Conservation (phyloP, 1,284 basidiomycete genomes). For the Microstroma glucosiphilum region DNA sequence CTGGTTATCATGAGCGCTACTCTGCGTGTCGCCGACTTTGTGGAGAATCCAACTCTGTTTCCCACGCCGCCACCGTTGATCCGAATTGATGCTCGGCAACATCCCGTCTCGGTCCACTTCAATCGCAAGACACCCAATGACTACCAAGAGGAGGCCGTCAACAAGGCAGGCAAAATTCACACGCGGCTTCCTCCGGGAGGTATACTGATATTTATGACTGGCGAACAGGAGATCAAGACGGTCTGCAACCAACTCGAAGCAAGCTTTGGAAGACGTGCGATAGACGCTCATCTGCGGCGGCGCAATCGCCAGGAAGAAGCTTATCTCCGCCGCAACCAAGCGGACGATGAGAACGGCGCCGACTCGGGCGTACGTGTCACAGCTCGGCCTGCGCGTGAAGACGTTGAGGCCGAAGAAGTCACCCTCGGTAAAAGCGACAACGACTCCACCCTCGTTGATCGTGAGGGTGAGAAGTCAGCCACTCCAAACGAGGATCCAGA, state of each 20-base stretch:
- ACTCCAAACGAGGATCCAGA: slow-evolving; percentile 53
- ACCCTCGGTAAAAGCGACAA: slow-evolving; percentile 62
- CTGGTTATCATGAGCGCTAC: slow-evolving; percentile 99
- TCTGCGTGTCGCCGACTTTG: slow-evolving; percentile 86
- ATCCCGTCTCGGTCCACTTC: slow-evolving; percentile 94
- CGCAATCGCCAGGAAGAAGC: neutral
- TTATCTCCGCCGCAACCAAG: slow-evolving; percentile 7
- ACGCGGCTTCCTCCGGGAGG: slow-evolving; percentile 65
- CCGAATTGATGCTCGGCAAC: slow-evolving; percentile 80
- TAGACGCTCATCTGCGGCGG: slow-evolving; percentile 54
- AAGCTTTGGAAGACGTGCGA: slow-evolving; percentile 65
- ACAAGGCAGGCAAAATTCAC: slow-evolving; percentile 78
- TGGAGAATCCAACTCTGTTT: slow-evolving; percentile 78
- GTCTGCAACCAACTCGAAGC: slow-evolving; percentile 68
- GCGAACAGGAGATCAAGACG: slow-evolving; percentile 68
- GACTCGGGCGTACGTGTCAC: slow-evolving; percentile 19
- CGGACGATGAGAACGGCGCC: slow-evolving; percentile 24
- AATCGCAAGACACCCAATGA: slow-evolving; percentile 75
- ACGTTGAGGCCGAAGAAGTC: slow-evolving; percentile 73
- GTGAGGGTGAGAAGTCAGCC: slow-evolving; percentile 45
- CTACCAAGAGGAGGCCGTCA: slow-evolving; percentile 83
- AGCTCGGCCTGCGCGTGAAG: slow-evolving; percentile 36
- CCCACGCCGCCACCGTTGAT: slow-evolving; percentile 77
- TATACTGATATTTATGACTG: slow-evolving; percentile 68
- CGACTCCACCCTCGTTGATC: slow-evolving; percentile 53